phyloP scores from a whole-genome alignment of 2,329 filamentous ascomycete species.

The Diaporthe ilicicola region DNA sequence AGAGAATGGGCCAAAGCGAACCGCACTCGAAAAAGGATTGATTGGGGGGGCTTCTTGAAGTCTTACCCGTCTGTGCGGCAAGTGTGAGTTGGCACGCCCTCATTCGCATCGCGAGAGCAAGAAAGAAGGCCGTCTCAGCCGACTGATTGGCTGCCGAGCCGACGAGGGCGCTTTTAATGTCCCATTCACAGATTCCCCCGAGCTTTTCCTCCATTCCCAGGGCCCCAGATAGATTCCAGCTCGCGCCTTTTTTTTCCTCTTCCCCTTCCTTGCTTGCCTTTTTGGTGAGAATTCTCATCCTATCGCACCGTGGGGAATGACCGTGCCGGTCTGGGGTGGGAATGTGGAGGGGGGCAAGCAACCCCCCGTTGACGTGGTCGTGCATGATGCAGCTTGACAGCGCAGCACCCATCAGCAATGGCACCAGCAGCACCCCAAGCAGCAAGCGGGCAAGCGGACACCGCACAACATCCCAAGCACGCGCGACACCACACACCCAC shows the following conservation, averaged over 20 bases:
- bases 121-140: constrained; percentile 25
- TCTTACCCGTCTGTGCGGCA: constrained; percentile 27
- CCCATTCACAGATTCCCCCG: not conserved
- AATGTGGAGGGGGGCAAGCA: constrained; percentile 5
- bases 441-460: not conserved
- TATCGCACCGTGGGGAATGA: constrained; percentile 2
- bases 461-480: not conserved
- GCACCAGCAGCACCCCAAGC: not conserved
- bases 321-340: constrained; percentile 4
- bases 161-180: constrained; percentile 13
- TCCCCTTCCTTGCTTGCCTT: not conserved
- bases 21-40: not conserved
- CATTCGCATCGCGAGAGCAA: constrained; percentile 28
- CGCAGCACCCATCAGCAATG: constrained; percentile 3
- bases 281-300: not conserved
- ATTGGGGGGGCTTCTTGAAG: constrained; percentile 26
- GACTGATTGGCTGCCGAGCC: constrained; percentile 28
- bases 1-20: not conserved
- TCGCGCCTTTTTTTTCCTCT: not conserved
- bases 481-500: constrained; percentile 5
- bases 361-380: constrained; percentile 26
- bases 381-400: constrained; percentile 29
- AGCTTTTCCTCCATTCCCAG: not conserved
- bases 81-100: constrained; percentile 26
- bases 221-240: not conserved